Evolutionary conservation across 495 filamentous ascomycete species (phyloP).

Genomic region (Podospora tetraspora): DNA sequence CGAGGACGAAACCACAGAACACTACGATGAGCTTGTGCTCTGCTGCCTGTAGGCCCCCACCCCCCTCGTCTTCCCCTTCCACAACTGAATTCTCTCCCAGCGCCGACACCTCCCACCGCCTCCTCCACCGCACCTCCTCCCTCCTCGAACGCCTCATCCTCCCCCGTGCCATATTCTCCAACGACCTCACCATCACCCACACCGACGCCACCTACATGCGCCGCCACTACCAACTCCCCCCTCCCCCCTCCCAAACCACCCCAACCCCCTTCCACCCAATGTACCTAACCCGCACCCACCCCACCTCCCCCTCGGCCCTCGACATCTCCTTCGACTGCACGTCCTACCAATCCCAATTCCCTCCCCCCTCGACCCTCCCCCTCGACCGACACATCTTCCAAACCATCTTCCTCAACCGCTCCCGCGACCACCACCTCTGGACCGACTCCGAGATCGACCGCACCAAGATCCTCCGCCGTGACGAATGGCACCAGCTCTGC

Average conservation of each 20-base stretch:
- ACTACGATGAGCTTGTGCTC: slow-evolving; percentile 68
- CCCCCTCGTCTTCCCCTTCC: neutral
- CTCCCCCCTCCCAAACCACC: slow-evolving; percentile 38
- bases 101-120: slow-evolving; percentile 65
- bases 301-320: slow-evolving; percentile 58
- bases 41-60: slow-evolving; percentile 47
- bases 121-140: slow-evolving; percentile 58
- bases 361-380: slow-evolving; percentile 39
- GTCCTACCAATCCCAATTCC: slow-evolving; percentile 81
- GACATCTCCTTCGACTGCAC: slow-evolving; percentile 87
- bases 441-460: slow-evolving; percentile 64
- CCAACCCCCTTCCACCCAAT: slow-evolving; percentile 57
- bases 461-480: slow-evolving; percentile 61
- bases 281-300: slow-evolving; percentile 74
- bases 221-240: slow-evolving; percentile 68
- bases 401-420: slow-evolving; percentile 74
- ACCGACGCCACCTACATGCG: slow-evolving; percentile 70
- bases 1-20: slow-evolving; percentile 30
- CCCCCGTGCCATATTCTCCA: slow-evolving; percentile 68
- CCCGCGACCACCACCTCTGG: slow-evolving; percentile 58
- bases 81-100: neutral
- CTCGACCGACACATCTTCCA: slow-evolving; percentile 65
- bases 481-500: slow-evolving; percentile 86
- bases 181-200: slow-evolving; percentile 83
- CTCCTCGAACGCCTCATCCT: slow-evolving; percentile 64